Evolutionary conservation across 139 green algal genomes (phyloP).

Genomic region (Diplosphaera chodatii): DNA sequence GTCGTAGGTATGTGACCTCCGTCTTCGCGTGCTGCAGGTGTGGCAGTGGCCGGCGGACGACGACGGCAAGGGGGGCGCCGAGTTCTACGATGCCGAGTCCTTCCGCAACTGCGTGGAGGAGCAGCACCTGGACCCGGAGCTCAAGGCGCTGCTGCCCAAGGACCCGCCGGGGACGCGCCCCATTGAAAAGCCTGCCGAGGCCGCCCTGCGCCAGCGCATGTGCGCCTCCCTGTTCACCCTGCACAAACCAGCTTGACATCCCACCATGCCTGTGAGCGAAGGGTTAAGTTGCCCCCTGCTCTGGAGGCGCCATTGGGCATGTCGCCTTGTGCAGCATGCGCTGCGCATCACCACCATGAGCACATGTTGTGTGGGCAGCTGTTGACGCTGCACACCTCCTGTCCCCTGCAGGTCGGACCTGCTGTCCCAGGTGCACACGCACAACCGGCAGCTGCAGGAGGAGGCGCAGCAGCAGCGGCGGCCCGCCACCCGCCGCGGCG

Average conservation of each 20-base stretch:
- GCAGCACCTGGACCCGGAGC: slow-evolving; percentile 50
- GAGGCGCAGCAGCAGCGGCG: slow-evolving; percentile 13
- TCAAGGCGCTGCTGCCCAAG: slow-evolving; percentile 54
- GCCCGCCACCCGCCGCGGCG: background rate
- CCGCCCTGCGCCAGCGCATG: slow-evolving; percentile 67
- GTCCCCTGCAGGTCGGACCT: slow-evolving; percentile 44
- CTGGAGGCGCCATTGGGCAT: too few species aligned
- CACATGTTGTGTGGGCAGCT: too few species aligned
- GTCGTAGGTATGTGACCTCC: too few species aligned
- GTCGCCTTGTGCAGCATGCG: too few species aligned
- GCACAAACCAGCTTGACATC: too few species aligned
- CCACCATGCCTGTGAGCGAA: too few species aligned
- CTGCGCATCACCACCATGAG: too few species aligned
- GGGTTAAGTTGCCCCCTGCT: too few species aligned
- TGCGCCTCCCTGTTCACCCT: too few species aligned
- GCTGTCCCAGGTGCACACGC: slow-evolving; percentile 11
- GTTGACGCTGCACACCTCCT: too few species aligned
- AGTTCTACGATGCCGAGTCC: slow-evolving; percentile 54
- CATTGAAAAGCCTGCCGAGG: slow-evolving; percentile 66
- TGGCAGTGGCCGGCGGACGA: slow-evolving; percentile 38
- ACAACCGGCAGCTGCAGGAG: slow-evolving; percentile 26
- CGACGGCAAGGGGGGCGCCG: slow-evolving; percentile 2
- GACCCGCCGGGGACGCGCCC: slow-evolving; percentile 46
- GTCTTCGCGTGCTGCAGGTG: slow-evolving; percentile 8
- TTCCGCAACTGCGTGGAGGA: slow-evolving; percentile 46